Evolutionary conservation across 805 yeast species (phyloP).

Genomic region (Tanozyma kutaoensis): DNA sequence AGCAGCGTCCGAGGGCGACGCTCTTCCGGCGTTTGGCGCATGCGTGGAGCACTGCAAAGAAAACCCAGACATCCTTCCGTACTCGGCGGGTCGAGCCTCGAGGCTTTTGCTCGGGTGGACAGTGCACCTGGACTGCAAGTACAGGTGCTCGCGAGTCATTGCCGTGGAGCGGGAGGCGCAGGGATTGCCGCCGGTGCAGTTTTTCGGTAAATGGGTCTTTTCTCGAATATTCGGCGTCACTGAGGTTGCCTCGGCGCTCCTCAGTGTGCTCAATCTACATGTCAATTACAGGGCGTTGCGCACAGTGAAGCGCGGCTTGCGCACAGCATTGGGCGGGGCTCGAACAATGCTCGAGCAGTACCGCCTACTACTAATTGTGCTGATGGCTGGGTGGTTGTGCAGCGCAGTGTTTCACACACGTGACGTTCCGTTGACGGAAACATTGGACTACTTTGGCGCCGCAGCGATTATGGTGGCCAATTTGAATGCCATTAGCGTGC

Average conservation of each 20-base stretch:
- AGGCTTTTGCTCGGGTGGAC: slow-evolving; percentile 17
- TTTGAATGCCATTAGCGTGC: slow-evolving; percentile 18
- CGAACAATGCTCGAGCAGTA: slow-evolving; percentile 17
- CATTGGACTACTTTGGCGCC: slow-evolving; percentile 29
- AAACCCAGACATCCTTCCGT: too few species aligned
- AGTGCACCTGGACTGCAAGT: slow-evolving; percentile 22
- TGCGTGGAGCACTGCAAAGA: too few species aligned
- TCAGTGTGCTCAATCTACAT: slow-evolving; percentile 22
- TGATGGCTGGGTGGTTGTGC: slow-evolving; percentile 23
- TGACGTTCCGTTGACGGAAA: slow-evolving; percentile 23
- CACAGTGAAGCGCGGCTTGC: slow-evolving; percentile 15
- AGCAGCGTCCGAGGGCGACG: too few species aligned
- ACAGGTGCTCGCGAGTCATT: slow-evolving; percentile 24
- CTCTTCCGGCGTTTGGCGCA: too few species aligned
- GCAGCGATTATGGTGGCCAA: slow-evolving; percentile 21
- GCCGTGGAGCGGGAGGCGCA: slow-evolving; percentile 9
- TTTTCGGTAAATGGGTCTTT: slow-evolving; percentile 32
- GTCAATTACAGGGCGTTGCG: slow-evolving; percentile 16
- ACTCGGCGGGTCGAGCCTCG: too few species aligned
- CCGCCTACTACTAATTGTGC: slow-evolving; percentile 11
- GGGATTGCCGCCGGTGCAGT: slow-evolving; percentile 20
- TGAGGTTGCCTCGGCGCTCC: slow-evolving; percentile 20
- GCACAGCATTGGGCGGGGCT: slow-evolving; percentile 6
- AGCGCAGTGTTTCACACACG: slow-evolving; percentile 25
- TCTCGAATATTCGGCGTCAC: slow-evolving; percentile 20